Evolutionary conservation across 108 stramenopile genomes (phyloP).

Genomic region (Fragilaria crotonensis): DNA sequence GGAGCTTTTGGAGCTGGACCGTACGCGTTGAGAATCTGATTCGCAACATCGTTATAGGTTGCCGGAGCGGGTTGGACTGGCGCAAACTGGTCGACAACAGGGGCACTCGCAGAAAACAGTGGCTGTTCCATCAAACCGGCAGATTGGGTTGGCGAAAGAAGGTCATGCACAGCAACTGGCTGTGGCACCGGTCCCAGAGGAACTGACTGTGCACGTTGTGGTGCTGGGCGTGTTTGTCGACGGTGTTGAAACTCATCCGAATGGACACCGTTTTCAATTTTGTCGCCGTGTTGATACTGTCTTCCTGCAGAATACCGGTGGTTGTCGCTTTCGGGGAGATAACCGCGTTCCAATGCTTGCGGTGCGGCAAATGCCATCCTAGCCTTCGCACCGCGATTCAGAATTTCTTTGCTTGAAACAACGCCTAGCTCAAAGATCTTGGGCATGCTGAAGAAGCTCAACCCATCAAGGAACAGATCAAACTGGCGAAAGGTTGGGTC

Average conservation of each 20-base stretch:
- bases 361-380: background rate
- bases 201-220: background rate
- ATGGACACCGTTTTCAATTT: background rate
- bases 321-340: background rate
- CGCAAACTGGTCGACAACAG: constrained; percentile 4
- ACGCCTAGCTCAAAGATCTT: constrained; percentile 68
- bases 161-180: background rate
- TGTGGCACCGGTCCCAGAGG: background rate
- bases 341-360: background rate
- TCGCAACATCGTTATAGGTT: background rate
- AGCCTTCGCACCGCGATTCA: background rate
- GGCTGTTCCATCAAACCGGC: background rate
- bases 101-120: background rate
- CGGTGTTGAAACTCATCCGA: background rate
- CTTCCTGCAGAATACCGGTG: background rate
- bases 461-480: constrained; percentile 66
- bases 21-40: constrained; percentile 13
- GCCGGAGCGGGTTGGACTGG: constrained; percentile 5
- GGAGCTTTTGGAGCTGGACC: constrained; percentile 2
- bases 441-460: constrained; percentile 68
- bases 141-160: background rate
- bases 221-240: constrained; percentile 2
- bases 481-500: constrained; percentile 37
- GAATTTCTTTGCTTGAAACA: background rate
- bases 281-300: background rate